These are phyloP conservation scores for Botryotinia convoluta DNA, from an alignment of 2,329 filamentous ascomycete species.

Conservation along the genomic window DNA sequence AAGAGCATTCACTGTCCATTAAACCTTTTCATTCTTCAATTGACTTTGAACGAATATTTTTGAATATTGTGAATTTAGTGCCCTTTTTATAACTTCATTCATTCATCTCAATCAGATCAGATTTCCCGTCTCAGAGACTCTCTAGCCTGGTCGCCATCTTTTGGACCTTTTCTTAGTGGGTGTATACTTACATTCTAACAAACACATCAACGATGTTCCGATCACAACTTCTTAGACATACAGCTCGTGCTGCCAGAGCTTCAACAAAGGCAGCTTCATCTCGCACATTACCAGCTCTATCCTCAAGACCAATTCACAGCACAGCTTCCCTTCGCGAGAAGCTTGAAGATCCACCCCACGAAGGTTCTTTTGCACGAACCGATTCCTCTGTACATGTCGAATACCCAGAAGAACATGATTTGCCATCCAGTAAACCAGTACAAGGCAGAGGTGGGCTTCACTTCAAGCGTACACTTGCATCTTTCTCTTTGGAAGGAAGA, in stretches of 20 bases:
- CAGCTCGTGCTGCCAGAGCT: conserved; percentile 31
- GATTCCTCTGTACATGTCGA: conserved; percentile 75
- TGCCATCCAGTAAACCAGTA: conserved; percentile 69
- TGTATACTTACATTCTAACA: not conserved
- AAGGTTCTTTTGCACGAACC: conserved; percentile 64
- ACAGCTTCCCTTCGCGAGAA: conserved; percentile 29
- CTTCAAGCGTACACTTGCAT: conserved; percentile 79
- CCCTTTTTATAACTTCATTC: not conserved
- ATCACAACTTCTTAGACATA: conserved; percentile 33
- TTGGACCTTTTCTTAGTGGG: not conserved
- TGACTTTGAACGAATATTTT: not conserved
- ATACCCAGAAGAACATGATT: conserved; percentile 71
- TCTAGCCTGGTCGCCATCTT: not conserved
- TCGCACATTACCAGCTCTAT: conserved; percentile 23
- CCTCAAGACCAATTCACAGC: conserved; percentile 29
- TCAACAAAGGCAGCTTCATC: conserved; percentile 23
- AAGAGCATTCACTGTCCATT: not conserved
- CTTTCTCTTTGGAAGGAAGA: conserved; percentile 81
- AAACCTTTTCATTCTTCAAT: not conserved
- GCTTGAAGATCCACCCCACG: conserved; percentile 30
- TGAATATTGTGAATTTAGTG: not conserved
- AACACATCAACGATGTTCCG: conserved; percentile 33
- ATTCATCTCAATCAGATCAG: not conserved
- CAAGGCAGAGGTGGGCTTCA: conserved; percentile 76
- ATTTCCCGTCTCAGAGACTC: not conserved